Percentiles rank a stretch among this genome's conserved stretches.
Evolutionary conservation across 352 stramenopile species (phyloP).

Genomic region (Pilasporangium apinafurcum): DNA sequence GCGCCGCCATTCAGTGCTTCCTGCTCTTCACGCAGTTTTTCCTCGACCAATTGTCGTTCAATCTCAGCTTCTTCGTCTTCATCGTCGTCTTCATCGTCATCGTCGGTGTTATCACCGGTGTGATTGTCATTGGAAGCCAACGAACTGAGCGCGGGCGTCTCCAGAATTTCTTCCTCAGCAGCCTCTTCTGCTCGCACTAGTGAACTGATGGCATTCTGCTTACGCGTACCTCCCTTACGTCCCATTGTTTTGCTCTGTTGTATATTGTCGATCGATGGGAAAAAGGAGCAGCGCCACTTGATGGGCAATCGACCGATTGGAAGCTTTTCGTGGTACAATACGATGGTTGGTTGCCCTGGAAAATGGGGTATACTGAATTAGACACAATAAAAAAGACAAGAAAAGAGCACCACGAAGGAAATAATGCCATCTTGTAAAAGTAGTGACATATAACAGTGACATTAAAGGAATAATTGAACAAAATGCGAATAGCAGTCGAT

Average conservation of each 20-base stretch:
- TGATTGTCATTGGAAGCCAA: slow-evolving; percentile 12
- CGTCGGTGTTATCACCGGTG: slow-evolving; percentile 17
- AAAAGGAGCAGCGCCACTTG: too few relatives aligned
- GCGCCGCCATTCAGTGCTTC: slow-evolving; percentile 14
- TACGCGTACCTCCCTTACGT: slow-evolving; percentile 27
- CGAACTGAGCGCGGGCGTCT: slow-evolving; percentile 70
- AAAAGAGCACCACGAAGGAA: slow-evolving; percentile 5
- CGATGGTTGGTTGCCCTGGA: slow-evolving; percentile 9
- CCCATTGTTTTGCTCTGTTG: slow-evolving; percentile 14
- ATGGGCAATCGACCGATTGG: slow-evolving; percentile 1
- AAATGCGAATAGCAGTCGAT: too few relatives aligned
- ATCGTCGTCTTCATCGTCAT: slow-evolving; percentile 33
- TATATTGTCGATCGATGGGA: not conserved
- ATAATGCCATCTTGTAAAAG: too few relatives aligned
- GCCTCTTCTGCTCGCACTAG: slow-evolving; percentile 68
- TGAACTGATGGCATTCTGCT: slow-evolving; percentile 32
- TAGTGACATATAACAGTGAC: slow-evolving; percentile 1
- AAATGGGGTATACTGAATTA: slow-evolving; percentile 6
- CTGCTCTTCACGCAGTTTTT: slow-evolving; percentile 49
- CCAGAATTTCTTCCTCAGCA: slow-evolving; percentile 76
- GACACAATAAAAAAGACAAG: slow-evolving; percentile 13
- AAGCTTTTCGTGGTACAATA: slow-evolving; percentile 2
- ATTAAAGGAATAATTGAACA: too few relatives aligned
- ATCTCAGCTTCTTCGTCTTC: slow-evolving; percentile 65
- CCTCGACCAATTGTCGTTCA: slow-evolving; percentile 65